A percentile compares a stretch with the other conserved stretches of the same genome.
These are phyloP conservation scores for Polygonum maritimum DNA, from an alignment of 148 eudicot species.

Conservation along the genomic window DNA sequence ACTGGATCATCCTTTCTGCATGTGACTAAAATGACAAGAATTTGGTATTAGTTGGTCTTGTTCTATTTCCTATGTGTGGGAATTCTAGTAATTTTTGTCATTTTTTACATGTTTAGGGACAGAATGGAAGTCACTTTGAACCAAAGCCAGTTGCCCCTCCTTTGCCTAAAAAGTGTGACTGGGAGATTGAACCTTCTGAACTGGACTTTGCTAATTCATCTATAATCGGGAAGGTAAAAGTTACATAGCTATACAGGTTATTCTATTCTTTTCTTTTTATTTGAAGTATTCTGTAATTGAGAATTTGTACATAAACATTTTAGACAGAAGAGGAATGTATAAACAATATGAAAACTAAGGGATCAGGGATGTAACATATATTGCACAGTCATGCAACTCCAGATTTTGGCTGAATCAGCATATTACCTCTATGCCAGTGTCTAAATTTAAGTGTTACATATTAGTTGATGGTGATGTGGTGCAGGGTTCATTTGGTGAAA, in stretches of 20 bases:
- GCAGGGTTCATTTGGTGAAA: conserved; percentile 99
- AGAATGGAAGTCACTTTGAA: conserved; percentile 94
- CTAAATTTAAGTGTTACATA: not conserved
- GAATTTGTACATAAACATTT: not conserved
- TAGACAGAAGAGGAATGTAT: not conserved
- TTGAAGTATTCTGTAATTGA: not conserved
- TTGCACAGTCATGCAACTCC: not conserved
- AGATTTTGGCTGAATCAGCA: not conserved
- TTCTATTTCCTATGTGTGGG: not conserved
- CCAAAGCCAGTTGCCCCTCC: conserved; percentile 84
- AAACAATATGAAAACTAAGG: not conserved
- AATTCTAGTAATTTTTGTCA: not conserved
- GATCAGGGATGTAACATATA: not conserved
- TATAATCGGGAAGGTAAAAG: conserved; percentile 74
- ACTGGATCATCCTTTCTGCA: not conserved
- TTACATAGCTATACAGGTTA: not conserved
- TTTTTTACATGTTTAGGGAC: conserved; percentile 51
- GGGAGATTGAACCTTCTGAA: conserved; percentile 95
- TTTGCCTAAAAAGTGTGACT: conserved; percentile 79
- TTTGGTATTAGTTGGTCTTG: not conserved
- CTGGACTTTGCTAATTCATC: conserved; percentile 68
- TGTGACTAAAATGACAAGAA: not conserved
- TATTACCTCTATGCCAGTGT: conserved; percentile 3
- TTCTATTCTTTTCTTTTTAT: not conserved
- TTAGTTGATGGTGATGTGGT: conserved; percentile 8